phyloP scores from a whole-genome alignment of 768 basidiomycete species.

The Mycena belliarum region DNA sequence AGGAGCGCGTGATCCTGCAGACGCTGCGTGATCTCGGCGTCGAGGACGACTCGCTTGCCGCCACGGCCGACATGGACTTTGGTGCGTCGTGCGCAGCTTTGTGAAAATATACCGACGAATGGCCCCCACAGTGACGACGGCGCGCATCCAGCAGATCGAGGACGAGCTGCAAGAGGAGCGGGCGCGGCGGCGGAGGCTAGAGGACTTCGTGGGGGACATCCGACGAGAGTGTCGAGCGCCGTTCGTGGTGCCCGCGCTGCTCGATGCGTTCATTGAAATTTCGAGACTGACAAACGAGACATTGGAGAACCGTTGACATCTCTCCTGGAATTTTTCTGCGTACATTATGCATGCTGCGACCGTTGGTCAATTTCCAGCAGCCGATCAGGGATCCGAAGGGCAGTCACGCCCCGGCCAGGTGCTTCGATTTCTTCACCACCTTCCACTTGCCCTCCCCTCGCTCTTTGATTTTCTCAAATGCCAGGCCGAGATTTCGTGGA shows the following conservation, averaged over 20 bases:
- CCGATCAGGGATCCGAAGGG: not conserved
- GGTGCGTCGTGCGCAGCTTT: not conserved
- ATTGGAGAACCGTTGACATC: constrained; percentile 7
- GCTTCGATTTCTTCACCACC: constrained; percentile 8
- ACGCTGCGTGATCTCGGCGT: constrained; percentile 21
- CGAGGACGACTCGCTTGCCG: not conserved
- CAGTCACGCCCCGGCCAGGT: not conserved
- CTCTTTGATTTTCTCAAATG: too few relatives aligned
- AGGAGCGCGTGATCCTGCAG: constrained; percentile 27
- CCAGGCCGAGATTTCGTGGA: not conserved
- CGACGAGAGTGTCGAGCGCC: constrained; percentile 35
- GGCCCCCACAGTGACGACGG: not conserved
- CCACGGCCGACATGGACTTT: not conserved
- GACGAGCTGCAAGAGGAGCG: constrained; percentile 12
- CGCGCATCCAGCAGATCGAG: constrained; percentile 14
- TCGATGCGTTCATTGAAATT: constrained; percentile 38
- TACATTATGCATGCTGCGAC: too few relatives aligned
- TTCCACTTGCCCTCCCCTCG: too few relatives aligned
- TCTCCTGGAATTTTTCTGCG: too few relatives aligned
- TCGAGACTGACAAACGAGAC: constrained; percentile 29
- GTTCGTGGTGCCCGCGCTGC: constrained; percentile 39
- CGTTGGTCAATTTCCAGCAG: not conserved
- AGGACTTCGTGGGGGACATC: constrained; percentile 31
- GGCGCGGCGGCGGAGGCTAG: constrained; percentile 25
- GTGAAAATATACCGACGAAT: not conserved